These are phyloP conservation scores for Ramicandelaber brevisporus DNA, from an alignment of 192 early-diverging fungal species.

Conservation along the genomic window DNA sequence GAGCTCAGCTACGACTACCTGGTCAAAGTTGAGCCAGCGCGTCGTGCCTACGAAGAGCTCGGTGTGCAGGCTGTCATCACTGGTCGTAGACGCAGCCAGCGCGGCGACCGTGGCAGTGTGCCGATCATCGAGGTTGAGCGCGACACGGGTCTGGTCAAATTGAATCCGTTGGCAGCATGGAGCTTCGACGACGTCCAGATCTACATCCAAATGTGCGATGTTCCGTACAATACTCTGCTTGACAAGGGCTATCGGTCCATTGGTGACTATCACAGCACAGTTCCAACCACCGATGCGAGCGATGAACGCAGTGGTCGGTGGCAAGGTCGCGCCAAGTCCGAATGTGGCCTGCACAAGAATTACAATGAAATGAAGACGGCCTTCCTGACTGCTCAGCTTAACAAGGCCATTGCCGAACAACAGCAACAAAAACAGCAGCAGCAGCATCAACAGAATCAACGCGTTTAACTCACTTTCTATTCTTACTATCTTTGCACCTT, in stretches of 20 bases:
- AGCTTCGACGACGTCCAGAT: slow-evolving; percentile 69
- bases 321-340: slow-evolving; percentile 65
- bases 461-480: too few species aligned
- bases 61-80: slow-evolving; percentile 61
- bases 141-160: slow-evolving; percentile 52
- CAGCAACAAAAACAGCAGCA: too few species aligned
- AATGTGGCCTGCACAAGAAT: slow-evolving; percentile 92
- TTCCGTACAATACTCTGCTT: slow-evolving; percentile 72
- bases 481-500: too few species aligned
- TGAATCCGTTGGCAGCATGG: slow-evolving; percentile 84
- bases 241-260: slow-evolving; percentile 81
- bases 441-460: too few species aligned
- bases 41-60: slow-evolving; percentile 56
- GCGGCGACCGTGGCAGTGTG: slow-evolving; percentile 50
- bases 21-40: slow-evolving; percentile 83
- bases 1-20: slow-evolving; percentile 65
- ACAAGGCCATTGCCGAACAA: too few species aligned
- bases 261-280: slow-evolving; percentile 82
- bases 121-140: slow-evolving; percentile 60
- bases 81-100: slow-evolving; percentile 68
- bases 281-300: slow-evolving; percentile 30
- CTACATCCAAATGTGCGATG: slow-evolving; percentile 58
- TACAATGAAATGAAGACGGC: slow-evolving; percentile 77
- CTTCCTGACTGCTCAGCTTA: too few species aligned
- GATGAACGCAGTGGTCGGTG: slow-evolving; percentile 74